These are phyloP conservation scores for Chlamydomonas schloesseri DNA, from an alignment of 139 green algal species.

Conservation along the genomic window DNA sequence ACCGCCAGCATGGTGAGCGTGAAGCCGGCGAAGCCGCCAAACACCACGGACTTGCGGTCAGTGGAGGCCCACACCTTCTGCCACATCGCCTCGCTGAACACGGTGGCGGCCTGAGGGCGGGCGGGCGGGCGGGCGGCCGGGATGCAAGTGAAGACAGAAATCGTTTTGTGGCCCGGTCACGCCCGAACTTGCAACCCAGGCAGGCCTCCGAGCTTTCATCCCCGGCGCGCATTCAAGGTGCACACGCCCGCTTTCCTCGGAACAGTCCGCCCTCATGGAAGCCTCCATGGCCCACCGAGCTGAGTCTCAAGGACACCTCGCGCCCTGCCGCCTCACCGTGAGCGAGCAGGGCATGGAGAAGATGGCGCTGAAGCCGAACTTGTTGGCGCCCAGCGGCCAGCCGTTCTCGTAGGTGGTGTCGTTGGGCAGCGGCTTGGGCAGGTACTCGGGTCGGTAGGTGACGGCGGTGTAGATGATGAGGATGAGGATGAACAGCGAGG, in stretches of 20 bases:
- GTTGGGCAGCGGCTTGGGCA: slow-evolving; percentile 67
- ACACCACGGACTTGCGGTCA: slow-evolving; percentile 22
- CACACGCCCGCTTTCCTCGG: too few species aligned
- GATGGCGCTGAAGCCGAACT: slow-evolving; percentile 29
- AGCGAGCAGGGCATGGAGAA: slow-evolving; percentile 67
- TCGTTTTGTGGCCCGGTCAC: too few species aligned
- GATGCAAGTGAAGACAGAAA: too few species aligned
- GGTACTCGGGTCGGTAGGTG: slow-evolving; percentile 66
- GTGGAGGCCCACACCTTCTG: slow-evolving; percentile 76
- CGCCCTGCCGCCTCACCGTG: slow-evolving; percentile 26
- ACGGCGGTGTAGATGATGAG: slow-evolving; percentile 76
- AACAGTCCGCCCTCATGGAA: too few species aligned
- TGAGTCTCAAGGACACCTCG: too few species aligned
- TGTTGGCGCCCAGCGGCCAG: slow-evolving; percentile 37
- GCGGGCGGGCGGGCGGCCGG: too few species aligned
- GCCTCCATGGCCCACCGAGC: too few species aligned
- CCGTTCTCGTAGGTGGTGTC: slow-evolving; percentile 36
- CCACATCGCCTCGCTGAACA: slow-evolving; percentile 90
- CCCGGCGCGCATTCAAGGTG: too few species aligned
- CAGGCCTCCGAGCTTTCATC: too few species aligned
- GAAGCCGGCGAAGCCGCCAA: slow-evolving; percentile 53
- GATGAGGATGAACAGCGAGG: slow-evolving; percentile 67
- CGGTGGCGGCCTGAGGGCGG: slow-evolving; percentile 56
- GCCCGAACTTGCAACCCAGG: too few species aligned
- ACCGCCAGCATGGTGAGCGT: slow-evolving; percentile 56